Base-by-base conservation (phyloP, 1,139 yeast genomes). In the Nakaseomyces nivariensis region DNA sequence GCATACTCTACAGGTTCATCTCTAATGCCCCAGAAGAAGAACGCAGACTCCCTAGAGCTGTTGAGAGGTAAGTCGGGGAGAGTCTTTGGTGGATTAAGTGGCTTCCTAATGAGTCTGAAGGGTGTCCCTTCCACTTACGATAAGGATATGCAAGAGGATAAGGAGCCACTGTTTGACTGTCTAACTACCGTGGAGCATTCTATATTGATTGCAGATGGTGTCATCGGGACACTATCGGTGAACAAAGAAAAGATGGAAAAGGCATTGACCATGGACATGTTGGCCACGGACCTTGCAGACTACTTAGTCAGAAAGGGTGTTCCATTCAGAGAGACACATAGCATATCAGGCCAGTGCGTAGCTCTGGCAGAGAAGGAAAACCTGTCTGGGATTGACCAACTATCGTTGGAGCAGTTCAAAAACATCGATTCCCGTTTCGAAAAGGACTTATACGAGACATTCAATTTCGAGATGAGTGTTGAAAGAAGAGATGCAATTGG, bases 1-100 rank as follows among this genome's bases (percentile, higher is more conserved):
- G 98, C 98, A 32, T 92, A 92, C 72, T 92, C 98, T 1, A 92
- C 99, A 9, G 99, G 99, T 8, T 88, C 97, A 5, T 88, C 97
- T 42, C 77, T 92, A 66, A 92, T 92, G 99, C 99, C 99, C 27
- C 98, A 94, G 70, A 92, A 92, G 81, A 94, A 92, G 72, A 92
- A 92, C 72, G 97, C 98, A 3, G 99, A 92, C 67, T 86, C 96
- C 38, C 75, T 92, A 58, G 99, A 92, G 72, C 75, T 92, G 56
- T 77, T 94, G 64, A 80, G 99, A 71, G 99, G 99, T 52, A 92
- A 92, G 72, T 83, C 95, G 22, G 99, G 99, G 49, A 83, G 99
- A 68, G 96, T 89, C 22, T 90, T 92, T 64, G 99, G 99, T 66
- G 83, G 88, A 40, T 74, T 94, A 55, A 80, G 96, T 31, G 99